Evolutionary conservation across 2,329 filamentous ascomycete species (phyloP).

Genomic region (Colletotrichum chrysophilum): DNA sequence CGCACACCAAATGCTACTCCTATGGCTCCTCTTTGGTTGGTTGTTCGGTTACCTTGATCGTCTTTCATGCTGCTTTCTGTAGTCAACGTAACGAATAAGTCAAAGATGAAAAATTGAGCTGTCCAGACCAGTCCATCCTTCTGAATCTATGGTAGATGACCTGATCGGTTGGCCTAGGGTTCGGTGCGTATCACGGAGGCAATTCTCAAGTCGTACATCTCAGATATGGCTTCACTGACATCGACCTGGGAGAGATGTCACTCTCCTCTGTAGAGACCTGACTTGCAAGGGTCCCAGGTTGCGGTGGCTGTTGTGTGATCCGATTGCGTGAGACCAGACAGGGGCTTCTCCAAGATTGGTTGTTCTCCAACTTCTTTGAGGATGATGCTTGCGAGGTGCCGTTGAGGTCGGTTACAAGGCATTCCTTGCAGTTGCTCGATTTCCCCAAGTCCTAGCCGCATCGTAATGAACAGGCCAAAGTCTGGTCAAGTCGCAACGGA

Average conservation of each 20-base stretch:
- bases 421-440: neutral
- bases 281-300: neutral
- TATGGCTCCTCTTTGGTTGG: neutral
- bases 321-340: neutral
- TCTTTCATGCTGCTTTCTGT: neutral
- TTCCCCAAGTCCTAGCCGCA: neutral
- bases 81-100: neutral
- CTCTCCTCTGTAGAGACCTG: neutral
- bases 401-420: neutral
- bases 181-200: neutral
- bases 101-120: neutral
- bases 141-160: neutral
- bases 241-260: neutral
- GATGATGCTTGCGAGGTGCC: neutral
- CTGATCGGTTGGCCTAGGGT: neutral
- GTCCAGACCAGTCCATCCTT: neutral
- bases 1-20: neutral
- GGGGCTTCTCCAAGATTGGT: constrained; percentile 8
- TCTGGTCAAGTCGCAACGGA: neutral
- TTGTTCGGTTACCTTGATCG: neutral
- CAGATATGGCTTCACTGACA: neutral
- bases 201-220: neutral
- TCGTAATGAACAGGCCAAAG: neutral
- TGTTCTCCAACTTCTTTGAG: constrained; percentile 5
- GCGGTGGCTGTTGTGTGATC: neutral